Conservation (phyloP, 331 rosid species). For the Acacia concinna region DNA sequence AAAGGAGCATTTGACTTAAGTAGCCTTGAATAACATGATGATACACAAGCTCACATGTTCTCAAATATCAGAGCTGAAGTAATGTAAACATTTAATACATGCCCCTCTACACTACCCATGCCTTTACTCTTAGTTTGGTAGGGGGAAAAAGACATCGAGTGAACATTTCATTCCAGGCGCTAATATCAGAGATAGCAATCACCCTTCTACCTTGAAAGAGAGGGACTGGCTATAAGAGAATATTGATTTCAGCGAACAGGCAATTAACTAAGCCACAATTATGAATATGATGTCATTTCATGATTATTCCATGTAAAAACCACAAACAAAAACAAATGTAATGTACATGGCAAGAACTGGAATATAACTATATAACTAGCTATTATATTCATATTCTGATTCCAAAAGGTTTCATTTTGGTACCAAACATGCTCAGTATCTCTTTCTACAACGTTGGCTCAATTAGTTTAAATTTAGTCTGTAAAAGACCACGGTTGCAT, state of each 20-base stretch:
- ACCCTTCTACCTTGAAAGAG: neutral
- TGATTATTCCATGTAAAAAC: neutral
- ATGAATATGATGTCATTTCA: neutral
- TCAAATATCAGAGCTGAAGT: neutral
- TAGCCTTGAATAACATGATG: neutral
- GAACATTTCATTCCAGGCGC: neutral
- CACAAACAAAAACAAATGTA: neutral
- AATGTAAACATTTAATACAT: neutral
- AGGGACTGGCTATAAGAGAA: neutral
- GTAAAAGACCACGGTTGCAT: neutral
- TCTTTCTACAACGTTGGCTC: neutral
- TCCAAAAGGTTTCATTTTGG: neutral
- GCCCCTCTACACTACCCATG: neutral
- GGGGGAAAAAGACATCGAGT: neutral
- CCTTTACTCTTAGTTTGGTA: neutral
- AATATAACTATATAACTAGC: neutral
- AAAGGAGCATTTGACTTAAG: constrained; percentile 14
- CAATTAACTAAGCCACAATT: neutral
- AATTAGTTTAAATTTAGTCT: neutral
- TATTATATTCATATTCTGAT: neutral
- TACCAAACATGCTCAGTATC: neutral
- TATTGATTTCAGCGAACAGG: neutral
- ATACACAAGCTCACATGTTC: neutral
- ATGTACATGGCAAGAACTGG: neutral
- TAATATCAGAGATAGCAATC: neutral